Base-by-base conservation (phyloP, 129 eudicot genomes). In the Solidago caesia region DNA sequence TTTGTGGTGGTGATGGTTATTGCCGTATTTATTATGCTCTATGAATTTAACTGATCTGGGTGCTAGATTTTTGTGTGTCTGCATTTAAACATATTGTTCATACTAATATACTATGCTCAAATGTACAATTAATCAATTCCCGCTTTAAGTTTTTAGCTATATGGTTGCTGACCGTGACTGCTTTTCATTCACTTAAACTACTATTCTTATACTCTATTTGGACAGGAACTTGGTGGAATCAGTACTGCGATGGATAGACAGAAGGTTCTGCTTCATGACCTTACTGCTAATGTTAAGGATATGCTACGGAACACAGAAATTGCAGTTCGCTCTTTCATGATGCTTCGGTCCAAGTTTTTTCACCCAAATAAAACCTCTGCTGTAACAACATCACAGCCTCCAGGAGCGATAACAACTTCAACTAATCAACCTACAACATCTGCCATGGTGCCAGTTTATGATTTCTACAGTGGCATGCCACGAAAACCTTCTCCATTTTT, bases 381-480 rank as follows among this genome's bases (percentile, higher is more conserved):
- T 56, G 63, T 83, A n/a, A 86, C 91, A 12, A 87, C 92, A 57
- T 64, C 97, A 45, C 96, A 88, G 81, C 67, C 86, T 46, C 66
- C 96, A 25, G 97, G 96, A 75, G 84, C 85, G 51, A 67, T 56
- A 12, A 6, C 78, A 12, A 60, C 87, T 71, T 79, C 86, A 53
- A 49, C 72, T 26, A 64, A 70, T 75, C 97, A 88, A 67, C 78
- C 91, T 21, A 56, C 96, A 14, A 77, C 87, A 47, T 73, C 82
- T 29, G 45, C 96, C 44, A 72, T 84, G 49, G 87, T 84, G 64
- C 93, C 93, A 2, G 86, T 91, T 74, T 76, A 74, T 63, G 97
- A 95, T 85, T 95, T 95, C 67, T 95, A 95, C 52, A 88, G 96
- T 81, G 99, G 99, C 76, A 77, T 95, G 64, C 97, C 99, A 4